phyloP scores from a whole-genome alignment of 305 asterid genomes.

The Petunia hybrid region DNA sequence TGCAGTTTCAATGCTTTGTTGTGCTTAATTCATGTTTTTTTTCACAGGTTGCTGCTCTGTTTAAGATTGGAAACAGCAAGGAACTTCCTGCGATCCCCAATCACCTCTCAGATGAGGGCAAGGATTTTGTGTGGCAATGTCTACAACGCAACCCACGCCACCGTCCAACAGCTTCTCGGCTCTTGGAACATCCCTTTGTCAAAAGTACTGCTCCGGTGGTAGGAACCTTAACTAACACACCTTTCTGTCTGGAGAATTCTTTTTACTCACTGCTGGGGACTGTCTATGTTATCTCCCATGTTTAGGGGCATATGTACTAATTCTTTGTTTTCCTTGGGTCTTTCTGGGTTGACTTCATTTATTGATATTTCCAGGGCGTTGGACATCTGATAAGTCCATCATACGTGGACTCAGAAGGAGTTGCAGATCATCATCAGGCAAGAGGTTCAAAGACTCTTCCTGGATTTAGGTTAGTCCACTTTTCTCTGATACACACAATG shows the following conservation, averaged over 20 bases:
- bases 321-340: background rate
- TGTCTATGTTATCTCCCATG: background rate
- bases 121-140: slow-evolving; percentile 65
- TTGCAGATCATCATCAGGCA: slow-evolving; percentile 22
- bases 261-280: background rate
- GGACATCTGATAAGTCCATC: slow-evolving; percentile 33
- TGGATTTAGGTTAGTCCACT: slow-evolving; percentile 34
- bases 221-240: background rate
- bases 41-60: slow-evolving; percentile 72
- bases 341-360: background rate
- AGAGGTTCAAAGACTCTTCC: slow-evolving; percentile 28
- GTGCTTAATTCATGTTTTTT: slow-evolving; percentile 32
- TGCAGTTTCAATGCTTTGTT: slow-evolving; percentile 1
- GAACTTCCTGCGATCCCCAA: slow-evolving; percentile 70
- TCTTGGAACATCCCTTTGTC: slow-evolving; percentile 73
- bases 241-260: background rate
- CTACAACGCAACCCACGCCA: slow-evolving; percentile 65
- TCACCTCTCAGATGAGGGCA: slow-evolving; percentile 70
- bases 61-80: slow-evolving; percentile 73
- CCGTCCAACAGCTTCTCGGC: slow-evolving; percentile 78
- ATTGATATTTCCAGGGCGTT: slow-evolving; percentile 31
- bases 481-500: background rate
- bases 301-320: slow-evolving; percentile 5
- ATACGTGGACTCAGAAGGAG: slow-evolving; percentile 33
- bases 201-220: slow-evolving; percentile 35